Conservation (phyloP, 2,329 filamentous ascomycete genomes). For the Pseudogymnoascus sp. region DNA sequence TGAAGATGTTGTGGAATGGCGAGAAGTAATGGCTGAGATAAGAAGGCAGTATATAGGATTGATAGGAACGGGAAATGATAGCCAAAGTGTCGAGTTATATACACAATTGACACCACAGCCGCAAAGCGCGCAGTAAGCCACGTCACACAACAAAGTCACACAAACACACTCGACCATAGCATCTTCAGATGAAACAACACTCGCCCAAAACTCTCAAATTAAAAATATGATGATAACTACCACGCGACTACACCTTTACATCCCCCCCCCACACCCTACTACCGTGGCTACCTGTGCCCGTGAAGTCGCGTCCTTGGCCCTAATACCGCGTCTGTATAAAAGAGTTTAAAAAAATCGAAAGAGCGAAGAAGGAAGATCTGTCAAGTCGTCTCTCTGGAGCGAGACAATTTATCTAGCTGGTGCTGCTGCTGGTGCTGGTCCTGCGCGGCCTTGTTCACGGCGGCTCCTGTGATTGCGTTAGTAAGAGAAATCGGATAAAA, state of each 20-base stretch:
- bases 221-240: background rate
- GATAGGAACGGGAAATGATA: background rate
- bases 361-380: background rate
- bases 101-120: background rate
- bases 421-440: background rate
- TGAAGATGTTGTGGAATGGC: background rate
- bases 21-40: background rate
- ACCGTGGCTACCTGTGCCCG: background rate
- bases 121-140: background rate
- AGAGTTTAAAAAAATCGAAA: background rate
- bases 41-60: too few species aligned
- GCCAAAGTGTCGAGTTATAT: background rate
- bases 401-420: background rate
- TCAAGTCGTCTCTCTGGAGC: background rate
- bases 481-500: background rate
- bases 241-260: background rate
- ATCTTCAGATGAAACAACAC: background rate
- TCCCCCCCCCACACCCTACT: background rate
- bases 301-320: background rate
- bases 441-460: background rate
- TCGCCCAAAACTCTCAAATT: background rate
- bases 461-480: background rate
- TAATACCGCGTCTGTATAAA: slow-evolving; percentile 2
- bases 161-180: background rate
- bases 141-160: background rate